Evolutionary conservation across 2,329 filamentous ascomycete genomes (phyloP).

Genomic region (Cladosporium sp.): DNA sequence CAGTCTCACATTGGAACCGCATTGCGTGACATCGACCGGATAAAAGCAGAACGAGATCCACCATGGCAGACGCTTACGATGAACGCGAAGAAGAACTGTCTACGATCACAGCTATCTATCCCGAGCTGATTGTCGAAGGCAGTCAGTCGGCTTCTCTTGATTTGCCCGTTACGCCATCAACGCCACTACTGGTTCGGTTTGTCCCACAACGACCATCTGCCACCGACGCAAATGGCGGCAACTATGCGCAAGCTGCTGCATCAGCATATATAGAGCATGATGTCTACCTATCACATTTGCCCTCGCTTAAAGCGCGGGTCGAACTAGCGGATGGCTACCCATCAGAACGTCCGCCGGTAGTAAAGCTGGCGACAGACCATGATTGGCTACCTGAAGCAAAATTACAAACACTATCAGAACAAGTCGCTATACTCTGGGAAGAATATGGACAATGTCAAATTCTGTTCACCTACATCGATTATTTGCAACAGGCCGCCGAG

Average conservation of each 20-base stretch:
- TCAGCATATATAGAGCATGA: conserved; percentile 31
- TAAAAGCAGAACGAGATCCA: not conserved
- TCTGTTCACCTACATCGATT: conserved; percentile 57
- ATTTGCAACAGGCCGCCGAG: conserved; percentile 56
- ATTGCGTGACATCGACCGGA: not conserved
- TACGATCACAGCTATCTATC: conserved; percentile 59
- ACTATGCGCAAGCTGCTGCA: not conserved
- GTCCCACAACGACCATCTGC: conserved; percentile 15
- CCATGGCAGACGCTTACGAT: conserved; percentile 43
- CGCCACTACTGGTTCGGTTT: conserved; percentile 43
- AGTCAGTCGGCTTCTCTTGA: conserved; percentile 50
- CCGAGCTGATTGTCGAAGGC: conserved; percentile 52
- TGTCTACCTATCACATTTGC: conserved; percentile 52
- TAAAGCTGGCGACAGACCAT: conserved; percentile 47
- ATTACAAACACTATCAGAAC: conserved; percentile 42
- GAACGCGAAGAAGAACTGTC: conserved; percentile 58
- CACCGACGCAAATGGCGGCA: not conserved
- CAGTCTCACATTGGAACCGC: too few species aligned
- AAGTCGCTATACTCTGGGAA: conserved; percentile 54
- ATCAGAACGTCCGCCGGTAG: conserved; percentile 45
- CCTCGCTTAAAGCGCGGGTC: conserved; percentile 51
- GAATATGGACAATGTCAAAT: conserved; percentile 55
- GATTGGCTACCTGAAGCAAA: conserved; percentile 50
- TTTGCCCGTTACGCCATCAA: conserved; percentile 51
- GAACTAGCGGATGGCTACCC: conserved; percentile 55